A percentile compares a stretch with the other conserved stretches of the same genome.
These are phyloP conservation scores for Hypoxylon sp. DNA, from an alignment of 2,329 filamentous ascomycete species.

Conservation along the genomic window DNA sequence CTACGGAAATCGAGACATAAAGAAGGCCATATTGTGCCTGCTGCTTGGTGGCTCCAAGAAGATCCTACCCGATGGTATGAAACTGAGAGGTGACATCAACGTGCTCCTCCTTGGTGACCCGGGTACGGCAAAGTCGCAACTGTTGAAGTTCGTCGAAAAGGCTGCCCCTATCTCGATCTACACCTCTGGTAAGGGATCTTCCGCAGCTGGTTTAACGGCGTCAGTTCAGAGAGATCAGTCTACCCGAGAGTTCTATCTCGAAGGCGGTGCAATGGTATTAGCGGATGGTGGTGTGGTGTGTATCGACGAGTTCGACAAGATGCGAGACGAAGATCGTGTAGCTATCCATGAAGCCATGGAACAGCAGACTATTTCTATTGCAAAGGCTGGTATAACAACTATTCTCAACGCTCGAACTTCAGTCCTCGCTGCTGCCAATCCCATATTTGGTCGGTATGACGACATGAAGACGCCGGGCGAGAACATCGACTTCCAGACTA, in stretches of 20 bases:
- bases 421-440: conserved; percentile 94
- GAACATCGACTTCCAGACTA: conserved; percentile 99
- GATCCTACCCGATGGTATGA: conserved; percentile 97
- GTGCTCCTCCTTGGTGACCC: conserved; percentile 96
- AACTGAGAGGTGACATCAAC: conserved; percentile 96
- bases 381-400: conserved; percentile 98
- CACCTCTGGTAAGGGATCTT: conserved; percentile 98
- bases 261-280: conserved; percentile 98
- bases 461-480: conserved; percentile 98
- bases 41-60: conserved; percentile 97
- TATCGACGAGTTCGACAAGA: conserved; percentile 99
- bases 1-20: conserved; percentile 96
- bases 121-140: conserved; percentile 96
- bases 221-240: conserved; percentile 94
- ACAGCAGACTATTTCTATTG: conserved; percentile 98
- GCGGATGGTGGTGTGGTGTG: conserved; percentile 97
- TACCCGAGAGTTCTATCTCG: conserved; percentile 96
- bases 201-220: conserved; percentile 95
- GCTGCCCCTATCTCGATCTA: conserved; percentile 97
- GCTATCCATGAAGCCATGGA: conserved; percentile 99
- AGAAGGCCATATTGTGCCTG: conserved; percentile 95
- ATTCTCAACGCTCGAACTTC: conserved; percentile 97
- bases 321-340: conserved; percentile 97
- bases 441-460: conserved; percentile 97
- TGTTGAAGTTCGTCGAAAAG: conserved; percentile 97